Evolutionary conservation across 78 protist genomes (phyloP), one percentile per base, ranked within the genome.

Genomic region (Chrysochromulina parva): DNA sequence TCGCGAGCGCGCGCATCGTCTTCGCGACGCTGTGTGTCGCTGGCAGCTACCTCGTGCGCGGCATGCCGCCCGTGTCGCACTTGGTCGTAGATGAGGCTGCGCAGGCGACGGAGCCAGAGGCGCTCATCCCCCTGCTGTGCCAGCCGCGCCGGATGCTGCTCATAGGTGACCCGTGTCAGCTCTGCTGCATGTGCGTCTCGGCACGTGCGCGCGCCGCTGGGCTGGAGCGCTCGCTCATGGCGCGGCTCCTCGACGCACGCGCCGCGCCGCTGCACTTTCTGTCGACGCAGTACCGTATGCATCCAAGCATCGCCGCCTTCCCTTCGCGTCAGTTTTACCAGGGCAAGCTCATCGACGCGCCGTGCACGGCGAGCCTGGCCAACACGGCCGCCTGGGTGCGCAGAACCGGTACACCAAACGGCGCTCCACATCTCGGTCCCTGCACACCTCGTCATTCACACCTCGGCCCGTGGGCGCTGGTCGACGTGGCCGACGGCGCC

Each of bases 221-320:
- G 28, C 26, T 65, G 6, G 54, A 48, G 7, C 58, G 48, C 28
- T 47, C 82, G 1, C 82, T 73, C 54, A 73, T 73, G 82, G 53
- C 16, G 82, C 48, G 82, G 53, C 48, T 73, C 52, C 28, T 73
- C 16, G 54, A 73, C 54, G 78, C 13, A 50, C 16, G 5, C 26
- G 52, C 16, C 52, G n/a, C 6, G 50, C 78, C 78, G 0, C 78
- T 14, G 16, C 22, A 3, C 22, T 4, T 74, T 11, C 89, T 90
- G 17, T 19, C 38, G 54, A 55, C 74, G 53, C 92, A 91, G 90
- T 93, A 93, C 88, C 88, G 95, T 28, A 93, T 93, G 95, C 95
- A 93, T 58, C 95, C 95, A 5, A 50, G 3, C 48, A 76, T 93
- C 86, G n/a, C 88, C 19, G 52, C 59, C 48, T 85, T 81, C 52